A percentile compares a stretch with the other conserved stretches of the same genome.
phyloP scores from a whole-genome alignment of 2,329 filamentous ascomycete genomes.

The Colletotrichum godetiae region DNA sequence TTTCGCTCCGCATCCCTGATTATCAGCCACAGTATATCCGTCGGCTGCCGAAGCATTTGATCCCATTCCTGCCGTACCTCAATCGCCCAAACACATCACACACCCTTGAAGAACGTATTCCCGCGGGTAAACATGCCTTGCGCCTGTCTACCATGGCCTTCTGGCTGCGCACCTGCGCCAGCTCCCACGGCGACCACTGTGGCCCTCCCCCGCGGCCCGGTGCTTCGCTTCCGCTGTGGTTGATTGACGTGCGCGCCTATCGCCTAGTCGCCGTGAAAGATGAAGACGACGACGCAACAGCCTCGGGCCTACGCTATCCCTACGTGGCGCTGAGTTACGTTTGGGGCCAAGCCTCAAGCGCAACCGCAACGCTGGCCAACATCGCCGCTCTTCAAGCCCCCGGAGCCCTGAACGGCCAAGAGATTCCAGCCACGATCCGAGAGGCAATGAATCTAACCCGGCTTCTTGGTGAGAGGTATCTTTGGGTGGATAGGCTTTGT shows the following conservation, averaged over 20 bases:
- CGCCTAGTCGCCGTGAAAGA: background rate
- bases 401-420: background rate
- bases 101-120: background rate
- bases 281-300: too few relatives aligned
- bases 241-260: background rate
- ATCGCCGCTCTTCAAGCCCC: background rate
- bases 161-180: background rate
- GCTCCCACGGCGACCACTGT: background rate
- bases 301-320: background rate
- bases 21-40: background rate
- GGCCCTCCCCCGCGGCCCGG: background rate
- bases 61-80: background rate
- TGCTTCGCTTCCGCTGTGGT: background rate
- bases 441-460: background rate
- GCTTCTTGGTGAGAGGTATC: background rate
- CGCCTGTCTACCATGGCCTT: background rate
- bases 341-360: background rate
- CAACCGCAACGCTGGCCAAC: background rate
- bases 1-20: background rate
- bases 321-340: constrained; percentile 5
- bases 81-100: background rate
- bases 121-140: background rate
- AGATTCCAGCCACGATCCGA: background rate
- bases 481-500: constrained; percentile 9
- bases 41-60: background rate